Evolutionary conservation across 108 stramenopile species (phyloP).

Genomic region (Epithemia pelagica): DNA sequence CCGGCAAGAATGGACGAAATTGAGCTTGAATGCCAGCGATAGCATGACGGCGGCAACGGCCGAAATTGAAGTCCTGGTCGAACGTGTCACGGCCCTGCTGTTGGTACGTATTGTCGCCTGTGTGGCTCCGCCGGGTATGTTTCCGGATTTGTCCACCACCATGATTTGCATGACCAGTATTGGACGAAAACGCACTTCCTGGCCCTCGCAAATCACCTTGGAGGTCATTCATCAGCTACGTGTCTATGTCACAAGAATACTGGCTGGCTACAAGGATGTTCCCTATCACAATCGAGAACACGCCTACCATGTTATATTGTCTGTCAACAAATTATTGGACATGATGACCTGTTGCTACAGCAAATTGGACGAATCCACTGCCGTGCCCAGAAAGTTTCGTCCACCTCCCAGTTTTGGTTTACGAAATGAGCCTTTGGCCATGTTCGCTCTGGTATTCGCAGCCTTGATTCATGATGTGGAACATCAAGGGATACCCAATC

Average conservation of each 20-base stretch:
- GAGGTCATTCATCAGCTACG: constrained; percentile 31
- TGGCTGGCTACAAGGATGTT: constrained; percentile 29
- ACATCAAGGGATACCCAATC: constrained; percentile 50
- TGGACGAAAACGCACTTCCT: constrained; percentile 21
- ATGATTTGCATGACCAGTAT: constrained; percentile 28
- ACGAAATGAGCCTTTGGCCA: constrained; percentile 52
- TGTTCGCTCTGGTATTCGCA: constrained; percentile 56
- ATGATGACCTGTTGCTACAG: constrained; percentile 41
- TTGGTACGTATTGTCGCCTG: constrained; percentile 57
- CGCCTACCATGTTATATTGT: constrained; percentile 62
- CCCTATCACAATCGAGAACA: constrained; percentile 72
- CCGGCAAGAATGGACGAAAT: constrained; percentile 28
- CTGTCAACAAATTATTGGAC: constrained; percentile 62
- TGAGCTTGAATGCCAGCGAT: constrained; percentile 28
- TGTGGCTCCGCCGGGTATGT: constrained; percentile 31
- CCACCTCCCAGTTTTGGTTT: constrained; percentile 42
- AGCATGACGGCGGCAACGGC: constrained; percentile 25
- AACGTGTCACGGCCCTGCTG: constrained; percentile 55
- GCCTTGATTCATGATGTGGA: constrained; percentile 78
- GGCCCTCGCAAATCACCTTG: constrained; percentile 24
- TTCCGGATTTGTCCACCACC: constrained; percentile 18
- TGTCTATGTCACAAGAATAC: constrained; percentile 32
- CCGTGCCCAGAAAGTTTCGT: background rate
- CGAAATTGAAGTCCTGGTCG: constrained; percentile 28
- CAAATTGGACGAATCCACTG: background rate